Evolutionary conservation across 1,139 yeast species (phyloP).

Genomic region (Pichia sp.): DNA sequence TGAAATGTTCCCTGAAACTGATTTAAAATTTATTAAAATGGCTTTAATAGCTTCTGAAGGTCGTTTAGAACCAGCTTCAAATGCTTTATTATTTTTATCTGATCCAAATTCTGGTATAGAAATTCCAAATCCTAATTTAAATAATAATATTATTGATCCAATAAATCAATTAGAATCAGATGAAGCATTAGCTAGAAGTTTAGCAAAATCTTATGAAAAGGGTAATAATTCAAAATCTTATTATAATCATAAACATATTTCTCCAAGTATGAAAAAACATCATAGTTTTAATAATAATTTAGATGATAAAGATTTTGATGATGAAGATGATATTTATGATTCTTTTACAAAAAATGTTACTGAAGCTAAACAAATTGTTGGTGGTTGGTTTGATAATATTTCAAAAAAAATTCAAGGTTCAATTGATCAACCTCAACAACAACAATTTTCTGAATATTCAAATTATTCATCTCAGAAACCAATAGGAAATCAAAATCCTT

Average conservation of each 20-base stretch:
- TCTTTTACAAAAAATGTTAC: conserved; percentile 69
- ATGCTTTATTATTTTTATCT: conserved; percentile 71
- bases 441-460: neutral
- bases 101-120: conserved; percentile 72
- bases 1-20: conserved; percentile 79
- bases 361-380: conserved; percentile 74
- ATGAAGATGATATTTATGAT: conserved; percentile 53
- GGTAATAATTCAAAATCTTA: too few species aligned
- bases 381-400: conserved; percentile 75
- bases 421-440: conserved; percentile 6
- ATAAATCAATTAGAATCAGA: conserved; percentile 57
- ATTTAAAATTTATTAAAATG: conserved; percentile 65
- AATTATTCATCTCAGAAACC: neutral
- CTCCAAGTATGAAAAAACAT: conserved; percentile 12
- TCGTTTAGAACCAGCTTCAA: conserved; percentile 76
- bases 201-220: conserved; percentile 62
- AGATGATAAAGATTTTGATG: conserved; percentile 30
- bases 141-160: neutral
- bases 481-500: conserved; percentile 5
- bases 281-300: conserved; percentile 16
- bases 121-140: conserved; percentile 34
- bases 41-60: conserved; percentile 83
- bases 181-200: conserved; percentile 72
- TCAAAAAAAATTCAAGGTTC: conserved; percentile 47
- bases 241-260: neutral